Conservation (phyloP, 371 early-diverging fungal species). For the Actinomortierella ambigua region DNA sequence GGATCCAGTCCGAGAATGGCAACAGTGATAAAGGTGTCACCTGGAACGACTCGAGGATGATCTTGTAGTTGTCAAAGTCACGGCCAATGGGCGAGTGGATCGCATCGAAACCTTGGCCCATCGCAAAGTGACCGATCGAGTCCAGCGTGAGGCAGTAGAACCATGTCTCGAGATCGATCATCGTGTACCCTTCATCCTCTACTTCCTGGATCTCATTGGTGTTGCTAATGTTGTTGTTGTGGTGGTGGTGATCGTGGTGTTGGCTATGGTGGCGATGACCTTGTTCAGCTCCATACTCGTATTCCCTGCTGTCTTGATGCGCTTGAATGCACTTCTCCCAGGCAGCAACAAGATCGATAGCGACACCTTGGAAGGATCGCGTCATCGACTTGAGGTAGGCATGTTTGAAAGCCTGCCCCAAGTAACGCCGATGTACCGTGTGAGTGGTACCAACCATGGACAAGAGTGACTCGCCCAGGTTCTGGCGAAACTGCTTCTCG, state of each 20-base stretch:
- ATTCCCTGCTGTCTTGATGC: background rate
- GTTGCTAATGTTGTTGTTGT: no score
- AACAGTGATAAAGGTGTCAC: constrained; percentile 23
- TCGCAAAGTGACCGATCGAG: constrained; percentile 40
- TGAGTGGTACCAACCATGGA: constrained; percentile 31
- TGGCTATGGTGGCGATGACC: no score
- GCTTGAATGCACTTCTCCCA: constrained; percentile 13
- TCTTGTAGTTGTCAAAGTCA: constrained; percentile 41
- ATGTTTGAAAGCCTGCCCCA: constrained; percentile 31
- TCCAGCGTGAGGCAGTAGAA: constrained; percentile 38
- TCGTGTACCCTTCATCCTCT: constrained; percentile 28
- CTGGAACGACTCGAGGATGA: constrained; percentile 40
- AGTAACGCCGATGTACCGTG: constrained; percentile 25
- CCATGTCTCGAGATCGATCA: constrained; percentile 31
- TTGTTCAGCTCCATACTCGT: no score
- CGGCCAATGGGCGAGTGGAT: constrained; percentile 30
- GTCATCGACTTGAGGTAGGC: constrained; percentile 42
- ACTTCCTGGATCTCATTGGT: background rate
- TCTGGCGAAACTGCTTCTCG: constrained; percentile 29
- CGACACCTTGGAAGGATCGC: constrained; percentile 22
- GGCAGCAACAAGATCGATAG: constrained; percentile 20
- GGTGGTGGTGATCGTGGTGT: no score
- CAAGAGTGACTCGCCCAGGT: constrained; percentile 30
- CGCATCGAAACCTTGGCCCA: constrained; percentile 39
- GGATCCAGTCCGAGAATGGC: constrained; percentile 42